Evolutionary conservation across 805 yeast species (phyloP).

Genomic region (Candida ovalis): DNA sequence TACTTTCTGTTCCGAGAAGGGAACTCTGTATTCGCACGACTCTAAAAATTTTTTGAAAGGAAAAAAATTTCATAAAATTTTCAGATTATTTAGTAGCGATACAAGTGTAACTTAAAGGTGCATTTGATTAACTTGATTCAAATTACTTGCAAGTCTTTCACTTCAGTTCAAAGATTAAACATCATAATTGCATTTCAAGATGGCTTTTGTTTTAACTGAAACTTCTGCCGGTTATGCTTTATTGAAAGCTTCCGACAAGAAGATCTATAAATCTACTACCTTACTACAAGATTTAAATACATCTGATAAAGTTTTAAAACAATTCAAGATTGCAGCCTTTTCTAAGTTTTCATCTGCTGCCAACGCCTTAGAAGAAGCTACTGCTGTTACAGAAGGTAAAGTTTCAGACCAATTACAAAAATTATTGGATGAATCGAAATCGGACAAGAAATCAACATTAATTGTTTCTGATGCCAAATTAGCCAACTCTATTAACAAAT

Average conservation of each 20-base stretch:
- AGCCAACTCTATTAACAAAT: conserved; percentile 93
- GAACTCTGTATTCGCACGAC: conserved; percentile 4
- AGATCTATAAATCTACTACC: conserved; percentile 80
- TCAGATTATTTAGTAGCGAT: neutral
- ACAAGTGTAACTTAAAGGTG: neutral
- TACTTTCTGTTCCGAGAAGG: neutral
- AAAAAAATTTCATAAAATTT: conserved; percentile 10
- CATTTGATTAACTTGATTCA: neutral
- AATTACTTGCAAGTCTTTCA: neutral
- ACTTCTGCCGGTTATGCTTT: conserved; percentile 99
- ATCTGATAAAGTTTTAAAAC: conserved; percentile 81
- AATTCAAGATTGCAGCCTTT: conserved; percentile 92
- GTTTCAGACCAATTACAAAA: conserved; percentile 81
- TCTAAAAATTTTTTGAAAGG: conserved; percentile 6
- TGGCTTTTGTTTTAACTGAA: conserved; percentile 92
- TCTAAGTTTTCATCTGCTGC: conserved; percentile 94
- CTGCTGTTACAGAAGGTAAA: conserved; percentile 87
- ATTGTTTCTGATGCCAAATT: conserved; percentile 93
- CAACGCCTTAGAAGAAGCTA: conserved; percentile 93
- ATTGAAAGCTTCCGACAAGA: conserved; percentile 95
- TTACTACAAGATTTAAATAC: conserved; percentile 74
- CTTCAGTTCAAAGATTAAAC: conserved; percentile 1
- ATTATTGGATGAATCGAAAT: conserved; percentile 69
- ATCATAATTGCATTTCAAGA: conserved; percentile 22
- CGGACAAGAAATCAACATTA: conserved; percentile 80